phyloP scores from a whole-genome alignment of 495 filamentous ascomycete species.

The Cryomyces minteri region DNA sequence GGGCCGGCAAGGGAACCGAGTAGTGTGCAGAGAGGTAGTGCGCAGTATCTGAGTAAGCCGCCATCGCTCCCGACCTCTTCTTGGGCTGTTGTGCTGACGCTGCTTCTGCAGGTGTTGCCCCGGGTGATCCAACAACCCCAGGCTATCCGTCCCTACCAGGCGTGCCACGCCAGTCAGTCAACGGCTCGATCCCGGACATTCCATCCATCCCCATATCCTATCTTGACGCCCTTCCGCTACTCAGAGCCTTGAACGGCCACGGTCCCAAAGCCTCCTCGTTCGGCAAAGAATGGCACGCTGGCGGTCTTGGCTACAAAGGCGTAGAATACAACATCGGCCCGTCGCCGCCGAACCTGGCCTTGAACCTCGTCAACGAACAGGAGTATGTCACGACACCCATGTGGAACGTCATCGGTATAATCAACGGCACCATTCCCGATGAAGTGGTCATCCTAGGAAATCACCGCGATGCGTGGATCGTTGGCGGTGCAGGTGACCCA shows the following conservation, averaged over 20 bases:
- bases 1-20: conserved; percentile 17
- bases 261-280: conserved; percentile 9
- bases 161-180: conserved; percentile 9
- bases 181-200: conserved; percentile 10
- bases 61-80: no score
- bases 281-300: conserved; percentile 16
- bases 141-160: conserved; percentile 16
- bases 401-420: conserved; percentile 19
- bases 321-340: conserved; percentile 15
- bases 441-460: conserved; percentile 16
- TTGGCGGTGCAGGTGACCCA: conserved; percentile 27
- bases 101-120: no score
- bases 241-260: conserved; percentile 15
- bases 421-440: conserved; percentile 18
- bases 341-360: conserved; percentile 6
- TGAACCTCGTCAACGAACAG: conserved; percentile 14
- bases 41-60: conserved; percentile 12
- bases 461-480: conserved; percentile 22
- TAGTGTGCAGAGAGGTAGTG: conserved; percentile 13
- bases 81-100: no score
- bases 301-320: conserved; percentile 12
- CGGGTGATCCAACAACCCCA: conserved; percentile 18
- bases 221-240: conserved; percentile 15
- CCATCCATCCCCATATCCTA: conserved; percentile 20
- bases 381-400: conserved; percentile 10